Base-by-base conservation (phyloP, 176 grass and related monocot species). In the Microstegium vimineum region DNA sequence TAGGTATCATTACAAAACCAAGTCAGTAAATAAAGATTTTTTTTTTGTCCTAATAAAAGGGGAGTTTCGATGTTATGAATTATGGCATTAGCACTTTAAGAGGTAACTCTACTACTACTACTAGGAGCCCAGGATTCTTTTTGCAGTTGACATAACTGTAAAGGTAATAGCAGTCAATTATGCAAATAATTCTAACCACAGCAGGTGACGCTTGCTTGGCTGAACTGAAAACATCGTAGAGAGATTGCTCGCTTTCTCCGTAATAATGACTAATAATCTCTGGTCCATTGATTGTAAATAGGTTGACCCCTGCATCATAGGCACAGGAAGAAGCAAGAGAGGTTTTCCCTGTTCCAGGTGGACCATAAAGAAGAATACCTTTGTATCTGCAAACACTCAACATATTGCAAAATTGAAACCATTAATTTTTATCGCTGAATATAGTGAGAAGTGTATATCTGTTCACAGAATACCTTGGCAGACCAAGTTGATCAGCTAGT, bases 341-440 rank as follows among this genome's bases (percentile, higher is more conserved):
- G 76, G 92, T 98, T 82, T 98, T 95, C 76, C 95, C 95, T 86
- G 95, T 98, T 81, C 95, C 95, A 91, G 95, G 90, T 65, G 95
- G 92, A 62, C 95, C 95, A 79, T 92, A 81, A 82, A 98, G 88
- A 81, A 98, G 92, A 77, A 98, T 56, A 34, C 95, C 95, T 93
- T 89, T 98, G 81, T 94, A 97, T 87, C 95, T 97, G 61, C 65
- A 86, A 37, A 77, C 22, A 49, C 81, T 73, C 41, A 91, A 27
- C 13, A 63, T 57, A 69, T 83, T 68, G 30, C 36, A 47, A 73
- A 43, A 64, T 70, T 71, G 34, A 79, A 62, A 57, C 15, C 74
- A 83, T 27, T 17, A 71, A 76, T 67, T 63, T 32, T 33, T 40
- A 38, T 16, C 37, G 45, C 8, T 43, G 11, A 71, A 70, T 37